These are phyloP conservation scores for Pneumocystis oryctolagi DNA, from an alignment of 1,139 yeast species.

Conservation along the genomic window DNA sequence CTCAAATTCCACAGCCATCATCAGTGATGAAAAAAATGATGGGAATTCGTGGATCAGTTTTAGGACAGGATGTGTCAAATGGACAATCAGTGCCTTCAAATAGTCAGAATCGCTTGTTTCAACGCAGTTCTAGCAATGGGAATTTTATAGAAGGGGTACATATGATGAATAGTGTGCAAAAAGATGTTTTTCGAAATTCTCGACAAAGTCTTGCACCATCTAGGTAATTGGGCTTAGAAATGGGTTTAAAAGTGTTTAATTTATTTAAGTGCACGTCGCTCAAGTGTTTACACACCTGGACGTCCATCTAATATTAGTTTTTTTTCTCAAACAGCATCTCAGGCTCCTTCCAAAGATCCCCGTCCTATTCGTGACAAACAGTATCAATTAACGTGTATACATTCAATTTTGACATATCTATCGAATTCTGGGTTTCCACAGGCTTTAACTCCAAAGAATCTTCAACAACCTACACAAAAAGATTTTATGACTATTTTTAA, in stretches of 20 bases:
- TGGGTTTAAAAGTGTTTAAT: background rate
- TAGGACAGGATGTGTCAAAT: background rate
- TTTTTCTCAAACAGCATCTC: background rate
- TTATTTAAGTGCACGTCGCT: background rate
- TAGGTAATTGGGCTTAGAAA: background rate
- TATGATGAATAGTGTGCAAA: background rate
- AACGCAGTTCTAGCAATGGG: background rate
- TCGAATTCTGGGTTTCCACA: slow-evolving; percentile 46
- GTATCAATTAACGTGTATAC: slow-evolving; percentile 33
- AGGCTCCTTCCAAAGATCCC: slow-evolving; percentile 34
- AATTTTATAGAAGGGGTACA: background rate
- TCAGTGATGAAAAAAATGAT: background rate
- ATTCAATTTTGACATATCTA: slow-evolving; percentile 47
- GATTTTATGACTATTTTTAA: slow-evolving; percentile 68
- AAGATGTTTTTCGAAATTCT: background rate
- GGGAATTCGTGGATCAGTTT: background rate
- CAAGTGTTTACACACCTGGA: slow-evolving; percentile 1
- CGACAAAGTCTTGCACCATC: background rate
- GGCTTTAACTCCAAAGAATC: slow-evolving; percentile 47
- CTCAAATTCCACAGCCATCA: background rate
- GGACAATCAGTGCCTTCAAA: background rate
- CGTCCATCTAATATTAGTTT: slow-evolving; percentile 2
- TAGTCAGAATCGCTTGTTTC: background rate
- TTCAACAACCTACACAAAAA: slow-evolving; percentile 72
- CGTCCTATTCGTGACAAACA: slow-evolving; percentile 63